phyloP scores from a whole-genome alignment of 2,329 filamentous ascomycete species.

The Acrocalymma vagum region DNA sequence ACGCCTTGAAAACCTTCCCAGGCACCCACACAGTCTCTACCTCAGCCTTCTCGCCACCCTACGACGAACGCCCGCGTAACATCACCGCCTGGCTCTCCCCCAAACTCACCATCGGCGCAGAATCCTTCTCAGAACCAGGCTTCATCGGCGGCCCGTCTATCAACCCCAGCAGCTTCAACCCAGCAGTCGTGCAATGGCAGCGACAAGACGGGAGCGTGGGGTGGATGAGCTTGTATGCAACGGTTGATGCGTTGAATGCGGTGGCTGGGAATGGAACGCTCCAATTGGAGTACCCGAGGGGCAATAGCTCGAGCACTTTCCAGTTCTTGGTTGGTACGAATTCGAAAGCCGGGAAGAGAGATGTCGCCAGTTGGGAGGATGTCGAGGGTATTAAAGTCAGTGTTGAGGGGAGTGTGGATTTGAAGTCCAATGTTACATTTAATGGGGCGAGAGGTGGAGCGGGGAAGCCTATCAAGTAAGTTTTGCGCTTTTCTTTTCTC shows the following conservation, averaged over 20 bases:
- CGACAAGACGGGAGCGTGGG: conserved; percentile 37
- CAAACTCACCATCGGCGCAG: conserved; percentile 67
- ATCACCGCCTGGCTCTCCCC: conserved; percentile 66
- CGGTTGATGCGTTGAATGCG: conserved; percentile 31
- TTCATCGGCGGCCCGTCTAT: conserved; percentile 64
- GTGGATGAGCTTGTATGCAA: conserved; percentile 38
- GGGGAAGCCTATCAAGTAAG: conserved; percentile 48
- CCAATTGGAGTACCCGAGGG: conserved; percentile 63
- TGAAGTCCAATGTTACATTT: conserved; percentile 53
- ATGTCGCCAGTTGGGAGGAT: conserved; percentile 57
- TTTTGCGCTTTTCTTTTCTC: conserved; percentile 15
- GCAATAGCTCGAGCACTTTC: conserved; percentile 60
- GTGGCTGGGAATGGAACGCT: conserved; percentile 45
- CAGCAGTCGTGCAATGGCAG: conserved; percentile 68
- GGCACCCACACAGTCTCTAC: conserved; percentile 63
- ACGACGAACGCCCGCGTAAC: conserved; percentile 65
- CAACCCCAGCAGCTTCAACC: conserved; percentile 64
- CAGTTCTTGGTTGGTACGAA: conserved; percentile 59
- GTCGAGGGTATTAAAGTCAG: conserved; percentile 58
- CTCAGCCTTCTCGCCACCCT: conserved; percentile 66
- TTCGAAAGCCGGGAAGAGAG: conserved; percentile 52
- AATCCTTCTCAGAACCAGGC: conserved; percentile 65
- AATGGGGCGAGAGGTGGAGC: conserved; percentile 52
- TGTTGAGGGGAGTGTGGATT: conserved; percentile 56
- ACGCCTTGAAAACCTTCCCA: conserved; percentile 56